Evolutionary conservation across 805 yeast genomes (phyloP).

Genomic region (Trichomonascus vanleenenianus): DNA sequence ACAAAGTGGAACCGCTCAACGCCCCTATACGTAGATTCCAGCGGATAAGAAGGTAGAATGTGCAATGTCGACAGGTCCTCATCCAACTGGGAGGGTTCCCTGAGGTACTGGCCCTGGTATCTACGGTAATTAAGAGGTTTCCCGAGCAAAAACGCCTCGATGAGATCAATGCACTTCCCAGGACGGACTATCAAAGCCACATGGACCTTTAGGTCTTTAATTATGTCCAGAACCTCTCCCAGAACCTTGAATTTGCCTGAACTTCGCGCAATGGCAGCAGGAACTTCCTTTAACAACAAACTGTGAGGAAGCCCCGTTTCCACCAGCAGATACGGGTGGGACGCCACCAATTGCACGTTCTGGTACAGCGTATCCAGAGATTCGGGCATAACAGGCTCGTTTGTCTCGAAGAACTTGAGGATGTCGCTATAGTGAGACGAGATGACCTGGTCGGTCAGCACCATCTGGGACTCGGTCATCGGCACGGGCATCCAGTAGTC

Average conservation of each 20-base stretch:
- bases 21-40: constrained; percentile 18
- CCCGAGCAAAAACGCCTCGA: constrained; percentile 76
- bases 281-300: constrained; percentile 61
- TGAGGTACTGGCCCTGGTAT: constrained; percentile 56
- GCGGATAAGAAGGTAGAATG: constrained; percentile 35
- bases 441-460: constrained; percentile 83
- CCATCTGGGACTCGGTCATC: constrained; percentile 78
- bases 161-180: constrained; percentile 61
- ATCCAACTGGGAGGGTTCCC: constrained; percentile 34
- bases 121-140: constrained; percentile 57
- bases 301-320: constrained; percentile 82
- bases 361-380: constrained; percentile 66
- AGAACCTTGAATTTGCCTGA: constrained; percentile 79
- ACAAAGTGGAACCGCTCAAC: constrained; percentile 44
- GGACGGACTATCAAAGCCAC: constrained; percentile 66
- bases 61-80: constrained; percentile 31
- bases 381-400: constrained; percentile 56
- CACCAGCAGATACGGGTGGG: constrained; percentile 83
- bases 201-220: constrained; percentile 39
- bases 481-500: constrained; percentile 79
- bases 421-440: constrained; percentile 89
- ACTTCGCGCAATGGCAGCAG: constrained; percentile 61
- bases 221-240: constrained; percentile 51
- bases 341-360: constrained; percentile 71
- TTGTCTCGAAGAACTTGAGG: constrained; percentile 69